These are phyloP conservation scores for Populus davidiana DNA, from an alignment of 345 rosid species.

Conservation along the genomic window DNA sequence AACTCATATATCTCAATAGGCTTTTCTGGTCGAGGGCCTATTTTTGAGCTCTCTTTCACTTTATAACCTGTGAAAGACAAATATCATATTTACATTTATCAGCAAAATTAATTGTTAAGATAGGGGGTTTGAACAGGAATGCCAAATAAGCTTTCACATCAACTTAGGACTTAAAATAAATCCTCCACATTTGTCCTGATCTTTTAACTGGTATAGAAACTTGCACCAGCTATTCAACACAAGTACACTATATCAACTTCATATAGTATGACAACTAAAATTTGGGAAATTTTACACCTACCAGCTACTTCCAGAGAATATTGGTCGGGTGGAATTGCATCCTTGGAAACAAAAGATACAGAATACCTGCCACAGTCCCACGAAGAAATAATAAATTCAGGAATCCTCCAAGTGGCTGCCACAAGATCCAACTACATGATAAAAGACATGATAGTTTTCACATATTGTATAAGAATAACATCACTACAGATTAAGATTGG, in stretches of 20 bases:
- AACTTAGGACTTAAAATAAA: neutral
- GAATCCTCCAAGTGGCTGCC: neutral
- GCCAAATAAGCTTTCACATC: neutral
- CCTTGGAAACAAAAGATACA: conserved; percentile 61
- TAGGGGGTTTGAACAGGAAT: neutral
- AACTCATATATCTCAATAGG: conserved; percentile 91
- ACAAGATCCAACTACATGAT: neutral
- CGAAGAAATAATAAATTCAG: conserved; percentile 1
- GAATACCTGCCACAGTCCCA: conserved; percentile 57
- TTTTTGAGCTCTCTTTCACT: conserved; percentile 69
- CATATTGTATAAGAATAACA: neutral
- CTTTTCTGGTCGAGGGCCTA: conserved; percentile 89
- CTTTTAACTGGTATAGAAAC: neutral
- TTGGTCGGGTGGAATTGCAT: conserved; percentile 67
- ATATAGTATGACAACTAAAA: neutral
- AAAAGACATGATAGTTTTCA: neutral
- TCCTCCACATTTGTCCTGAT: neutral
- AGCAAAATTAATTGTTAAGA: neutral
- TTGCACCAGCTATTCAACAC: conserved; percentile 5
- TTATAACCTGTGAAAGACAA: conserved; percentile 47
- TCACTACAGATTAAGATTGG: neutral
- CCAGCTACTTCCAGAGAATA: conserved; percentile 71
- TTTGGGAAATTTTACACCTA: conserved; percentile 25
- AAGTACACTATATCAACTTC: neutral
- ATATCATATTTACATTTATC: neutral